Percentiles rank a stretch among this genome's conserved stretches.
Evolutionary conservation across 2,329 filamentous ascomycete genomes (phyloP).

Genomic region (Xylariaceae sp.): DNA sequence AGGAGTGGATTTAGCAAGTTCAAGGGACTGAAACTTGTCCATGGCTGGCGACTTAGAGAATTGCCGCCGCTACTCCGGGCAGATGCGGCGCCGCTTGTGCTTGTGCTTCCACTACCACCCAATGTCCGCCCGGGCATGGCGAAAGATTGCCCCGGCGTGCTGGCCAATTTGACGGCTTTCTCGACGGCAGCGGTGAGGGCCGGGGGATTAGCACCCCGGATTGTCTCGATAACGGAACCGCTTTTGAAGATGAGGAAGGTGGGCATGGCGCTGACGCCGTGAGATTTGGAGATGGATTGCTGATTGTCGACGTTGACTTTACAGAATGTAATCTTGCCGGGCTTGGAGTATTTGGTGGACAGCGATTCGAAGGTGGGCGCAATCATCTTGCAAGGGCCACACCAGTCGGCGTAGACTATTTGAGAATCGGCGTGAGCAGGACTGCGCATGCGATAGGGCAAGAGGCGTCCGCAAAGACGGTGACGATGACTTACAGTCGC

Average conservation of each 20-base stretch:
- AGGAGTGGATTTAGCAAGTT: constrained; percentile 48
- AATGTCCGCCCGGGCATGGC: constrained; percentile 55
- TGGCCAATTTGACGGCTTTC: constrained; percentile 54
- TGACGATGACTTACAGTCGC: constrained; percentile 69
- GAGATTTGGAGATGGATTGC: constrained; percentile 68
- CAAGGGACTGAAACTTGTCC: constrained; percentile 38
- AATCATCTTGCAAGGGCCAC: constrained; percentile 87
- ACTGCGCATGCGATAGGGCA: neutral
- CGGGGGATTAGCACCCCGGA: constrained; percentile 75
- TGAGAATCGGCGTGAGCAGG: constrained; percentile 25
- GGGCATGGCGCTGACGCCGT: constrained; percentile 82
- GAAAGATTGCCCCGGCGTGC: constrained; percentile 47
- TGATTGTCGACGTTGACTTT: constrained; percentile 90
- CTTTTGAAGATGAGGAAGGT: constrained; percentile 90
- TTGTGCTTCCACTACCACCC: constrained; percentile 37
- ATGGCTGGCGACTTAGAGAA: constrained; percentile 21
- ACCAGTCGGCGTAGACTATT: constrained; percentile 91
- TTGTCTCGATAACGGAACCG: constrained; percentile 66
- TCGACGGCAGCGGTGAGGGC: constrained; percentile 73
- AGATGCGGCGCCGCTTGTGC: constrained; percentile 18
- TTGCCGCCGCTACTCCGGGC: constrained; percentile 20
- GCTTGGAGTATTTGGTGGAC: constrained; percentile 71
- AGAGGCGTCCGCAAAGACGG: neutral
- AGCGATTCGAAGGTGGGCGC: constrained; percentile 85
- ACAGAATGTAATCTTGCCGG: constrained; percentile 79